phyloP scores from a whole-genome alignment of 164 flowering plant species.

The Chimonanthus salicifolius region DNA sequence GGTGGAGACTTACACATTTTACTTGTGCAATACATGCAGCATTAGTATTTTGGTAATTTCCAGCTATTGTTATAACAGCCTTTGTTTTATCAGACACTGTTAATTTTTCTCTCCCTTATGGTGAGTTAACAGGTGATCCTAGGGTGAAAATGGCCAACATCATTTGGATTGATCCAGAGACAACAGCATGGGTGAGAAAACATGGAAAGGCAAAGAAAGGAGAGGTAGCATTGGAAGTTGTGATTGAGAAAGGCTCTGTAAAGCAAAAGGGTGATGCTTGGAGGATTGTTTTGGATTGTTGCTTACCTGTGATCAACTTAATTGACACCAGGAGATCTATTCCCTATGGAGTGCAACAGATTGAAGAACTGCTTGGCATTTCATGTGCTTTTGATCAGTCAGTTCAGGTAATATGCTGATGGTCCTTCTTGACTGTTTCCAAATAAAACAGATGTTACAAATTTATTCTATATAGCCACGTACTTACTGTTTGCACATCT shows the following conservation, averaged over 20 bases:
- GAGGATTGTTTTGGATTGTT: conserved; percentile 78
- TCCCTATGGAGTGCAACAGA: conserved; percentile 83
- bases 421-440: background rate
- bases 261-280: conserved; percentile 82
- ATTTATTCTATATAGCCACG: background rate
- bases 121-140: conserved; percentile 56
- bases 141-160: conserved; percentile 54
- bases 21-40: no score
- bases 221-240: conserved; percentile 74
- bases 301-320: conserved; percentile 83
- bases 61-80: no score
- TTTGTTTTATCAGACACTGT: no score
- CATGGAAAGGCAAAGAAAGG: conserved; percentile 39
- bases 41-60: no score
- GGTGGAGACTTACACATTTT: no score
- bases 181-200: conserved; percentile 58
- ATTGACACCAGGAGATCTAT: conserved; percentile 73
- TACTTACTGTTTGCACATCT: background rate
- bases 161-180: conserved; percentile 62
- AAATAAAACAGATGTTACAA: background rate
- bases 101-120: background rate
- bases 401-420: conserved; percentile 60
- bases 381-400: conserved; percentile 92
- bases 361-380: conserved; percentile 80
- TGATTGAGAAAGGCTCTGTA: conserved; percentile 58